These are phyloP conservation scores for Fusarium verrucosum DNA, from an alignment of 2,329 filamentous ascomycete species.

Conservation along the genomic window DNA sequence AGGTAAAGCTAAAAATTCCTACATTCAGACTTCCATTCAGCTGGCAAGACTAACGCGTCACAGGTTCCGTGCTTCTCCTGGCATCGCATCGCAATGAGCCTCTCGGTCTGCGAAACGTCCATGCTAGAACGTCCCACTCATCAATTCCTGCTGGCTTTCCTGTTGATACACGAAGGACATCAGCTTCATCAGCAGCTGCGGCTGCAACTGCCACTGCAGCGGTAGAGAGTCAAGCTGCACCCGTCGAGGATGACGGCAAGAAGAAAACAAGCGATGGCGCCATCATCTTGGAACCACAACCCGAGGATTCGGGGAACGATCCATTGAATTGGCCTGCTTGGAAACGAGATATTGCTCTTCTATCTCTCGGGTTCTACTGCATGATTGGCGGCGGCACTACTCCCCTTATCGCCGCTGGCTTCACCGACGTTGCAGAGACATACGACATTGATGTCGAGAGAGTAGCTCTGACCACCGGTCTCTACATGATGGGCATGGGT, in stretches of 20 bases:
- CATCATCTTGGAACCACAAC: constrained; percentile 90
- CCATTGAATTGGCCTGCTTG: constrained; percentile 90
- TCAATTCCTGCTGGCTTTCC: constrained; percentile 61
- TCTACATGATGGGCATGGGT: constrained; percentile 95
- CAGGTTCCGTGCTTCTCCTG: constrained; percentile 68
- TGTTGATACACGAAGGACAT: constrained; percentile 48
- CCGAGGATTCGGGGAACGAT: constrained; percentile 89
- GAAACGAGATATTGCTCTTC: constrained; percentile 79
- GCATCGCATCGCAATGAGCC: constrained; percentile 66
- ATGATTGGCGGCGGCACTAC: constrained; percentile 95
- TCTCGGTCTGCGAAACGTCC: constrained; percentile 66
- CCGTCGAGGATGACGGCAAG: constrained; percentile 54
- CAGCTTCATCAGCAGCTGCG: constrained; percentile 34
- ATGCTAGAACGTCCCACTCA: constrained; percentile 66
- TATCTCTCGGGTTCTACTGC: constrained; percentile 90
- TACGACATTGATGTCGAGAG: constrained; percentile 72
- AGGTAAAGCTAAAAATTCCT: constrained; percentile 59
- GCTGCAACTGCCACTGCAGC: constrained; percentile 1
- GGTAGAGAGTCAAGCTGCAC: constrained; percentile 13
- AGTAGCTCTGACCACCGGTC: constrained; percentile 86
- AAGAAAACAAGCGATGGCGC: constrained; percentile 84
- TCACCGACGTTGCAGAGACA: constrained; percentile 77
- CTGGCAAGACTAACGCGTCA: constrained; percentile 10
- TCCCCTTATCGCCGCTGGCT: constrained; percentile 87
- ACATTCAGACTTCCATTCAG: not conserved